These are phyloP conservation scores for Leavenworthia alabamica DNA, from an alignment of 345 rosid species.

Conservation along the genomic window DNA sequence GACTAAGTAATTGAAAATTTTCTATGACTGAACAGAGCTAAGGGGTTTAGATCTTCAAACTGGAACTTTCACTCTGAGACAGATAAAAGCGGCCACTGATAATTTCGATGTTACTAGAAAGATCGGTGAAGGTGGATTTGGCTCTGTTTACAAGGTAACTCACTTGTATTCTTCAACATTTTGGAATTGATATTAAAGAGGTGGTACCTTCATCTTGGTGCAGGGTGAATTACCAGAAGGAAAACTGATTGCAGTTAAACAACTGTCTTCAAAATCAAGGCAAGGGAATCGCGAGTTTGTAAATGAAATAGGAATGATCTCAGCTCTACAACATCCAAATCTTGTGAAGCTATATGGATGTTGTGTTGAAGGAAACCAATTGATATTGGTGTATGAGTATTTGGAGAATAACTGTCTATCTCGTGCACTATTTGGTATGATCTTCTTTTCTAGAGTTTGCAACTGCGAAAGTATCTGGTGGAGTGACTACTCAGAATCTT, in stretches of 20 bases:
- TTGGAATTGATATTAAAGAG: not conserved
- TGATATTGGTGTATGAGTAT: conserved; percentile 63
- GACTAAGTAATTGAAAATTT: not conserved
- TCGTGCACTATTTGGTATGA: conserved; percentile 56
- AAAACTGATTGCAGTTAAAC: conserved; percentile 62
- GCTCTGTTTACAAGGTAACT: conserved; percentile 62
- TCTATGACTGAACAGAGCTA: conserved; percentile 41
- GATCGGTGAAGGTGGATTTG: conserved; percentile 82
- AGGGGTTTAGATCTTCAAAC: conserved; percentile 58
- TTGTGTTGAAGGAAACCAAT: conserved; percentile 69
- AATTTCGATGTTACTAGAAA: conserved; percentile 52
- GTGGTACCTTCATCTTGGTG: conserved; percentile 4
- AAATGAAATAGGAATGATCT: conserved; percentile 71
- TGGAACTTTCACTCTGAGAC: conserved; percentile 53
- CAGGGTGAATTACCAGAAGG: conserved; percentile 70
- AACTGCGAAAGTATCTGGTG: not conserved
- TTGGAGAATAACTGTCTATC: conserved; percentile 71
- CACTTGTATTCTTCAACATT: not conserved
- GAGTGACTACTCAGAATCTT: not conserved
- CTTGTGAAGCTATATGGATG: conserved; percentile 70
- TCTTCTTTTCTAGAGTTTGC: not conserved
- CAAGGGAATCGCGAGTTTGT: conserved; percentile 78
- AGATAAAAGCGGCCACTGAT: conserved; percentile 63
- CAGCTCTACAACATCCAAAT: conserved; percentile 74
- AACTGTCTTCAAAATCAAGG: conserved; percentile 59